phyloP scores from a whole-genome alignment of 2,329 filamentous ascomycete genomes.

The Daldinia sp. region DNA sequence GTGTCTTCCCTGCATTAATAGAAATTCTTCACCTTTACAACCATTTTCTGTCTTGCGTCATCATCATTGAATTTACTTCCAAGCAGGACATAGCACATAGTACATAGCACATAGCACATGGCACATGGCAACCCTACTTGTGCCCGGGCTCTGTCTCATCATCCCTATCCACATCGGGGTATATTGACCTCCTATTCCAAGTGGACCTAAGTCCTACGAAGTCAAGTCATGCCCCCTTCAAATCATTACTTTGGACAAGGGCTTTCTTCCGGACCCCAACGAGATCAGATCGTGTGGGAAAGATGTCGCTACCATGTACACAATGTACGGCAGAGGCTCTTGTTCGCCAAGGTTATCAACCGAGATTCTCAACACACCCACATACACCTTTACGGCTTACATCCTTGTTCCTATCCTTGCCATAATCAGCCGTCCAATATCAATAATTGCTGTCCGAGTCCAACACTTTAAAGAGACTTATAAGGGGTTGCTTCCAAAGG shows the following conservation, averaged over 20 bases:
- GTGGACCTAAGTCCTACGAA: slow-evolving; percentile 11
- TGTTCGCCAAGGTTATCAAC: slow-evolving; percentile 44
- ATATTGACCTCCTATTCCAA: slow-evolving; percentile 21
- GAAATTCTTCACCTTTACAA: slow-evolving; percentile 14
- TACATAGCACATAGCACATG: slow-evolving; percentile 18
- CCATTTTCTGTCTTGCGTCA: slow-evolving; percentile 26
- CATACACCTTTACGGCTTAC: slow-evolving; percentile 14
- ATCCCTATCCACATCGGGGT: slow-evolving; percentile 11
- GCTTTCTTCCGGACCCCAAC: slow-evolving; percentile 29
- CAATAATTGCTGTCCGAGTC: slow-evolving; percentile 26
- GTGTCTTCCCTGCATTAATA: slow-evolving; percentile 5
- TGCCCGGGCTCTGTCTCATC: background rate
- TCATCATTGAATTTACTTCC: slow-evolving; percentile 16
- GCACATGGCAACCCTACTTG: slow-evolving; percentile 21
- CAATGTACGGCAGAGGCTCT: slow-evolving; percentile 37
- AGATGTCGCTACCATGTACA: slow-evolving; percentile 22
- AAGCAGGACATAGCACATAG: slow-evolving; percentile 16
- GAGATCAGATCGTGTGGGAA: slow-evolving; percentile 38
- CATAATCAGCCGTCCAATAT: slow-evolving; percentile 28
- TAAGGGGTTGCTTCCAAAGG: slow-evolving; percentile 31
- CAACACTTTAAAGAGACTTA: slow-evolving; percentile 31
- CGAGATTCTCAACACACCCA: slow-evolving; percentile 44
- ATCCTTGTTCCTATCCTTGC: slow-evolving; percentile 38
- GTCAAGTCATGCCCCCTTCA: slow-evolving; percentile 17
- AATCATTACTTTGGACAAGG: slow-evolving; percentile 28